Conservation (phyloP, 2,329 filamentous ascomycete genomes). For the Incumbomyces lentus region DNA sequence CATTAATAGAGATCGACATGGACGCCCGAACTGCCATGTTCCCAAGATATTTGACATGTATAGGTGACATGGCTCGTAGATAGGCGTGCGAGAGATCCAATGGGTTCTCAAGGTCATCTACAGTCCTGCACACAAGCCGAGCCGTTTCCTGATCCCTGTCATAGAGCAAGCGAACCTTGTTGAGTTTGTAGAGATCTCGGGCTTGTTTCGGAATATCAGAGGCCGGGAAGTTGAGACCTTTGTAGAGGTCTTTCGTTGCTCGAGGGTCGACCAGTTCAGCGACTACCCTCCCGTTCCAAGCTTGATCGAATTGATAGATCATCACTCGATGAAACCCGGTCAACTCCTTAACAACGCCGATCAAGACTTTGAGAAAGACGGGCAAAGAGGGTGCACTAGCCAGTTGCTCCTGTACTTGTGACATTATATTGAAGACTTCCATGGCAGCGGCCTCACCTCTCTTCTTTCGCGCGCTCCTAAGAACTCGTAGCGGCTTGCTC, state of each 20-base stretch:
- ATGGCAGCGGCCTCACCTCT: constrained; percentile 78
- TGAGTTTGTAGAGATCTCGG: constrained; percentile 79
- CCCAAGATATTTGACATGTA: constrained; percentile 73
- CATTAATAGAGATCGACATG: constrained; percentile 89
- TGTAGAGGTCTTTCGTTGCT: constrained; percentile 72
- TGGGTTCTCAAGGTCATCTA: constrained; percentile 62
- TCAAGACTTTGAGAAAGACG: constrained; percentile 65
- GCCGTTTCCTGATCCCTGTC: constrained; percentile 72
- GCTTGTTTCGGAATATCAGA: constrained; percentile 79
- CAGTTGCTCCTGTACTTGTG: constrained; percentile 81
- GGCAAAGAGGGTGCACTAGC: constrained; percentile 61
- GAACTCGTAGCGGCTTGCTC: constrained; percentile 66
- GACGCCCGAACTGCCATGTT: constrained; percentile 91
- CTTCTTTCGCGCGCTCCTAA: constrained; percentile 63
- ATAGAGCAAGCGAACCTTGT: constrained; percentile 79
- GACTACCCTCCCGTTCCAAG: constrained; percentile 77
- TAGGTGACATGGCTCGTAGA: constrained; percentile 79
- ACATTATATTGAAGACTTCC: constrained; percentile 87
- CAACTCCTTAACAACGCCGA: constrained; percentile 78
- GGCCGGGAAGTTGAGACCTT: constrained; percentile 78
- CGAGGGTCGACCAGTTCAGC: constrained; percentile 75
- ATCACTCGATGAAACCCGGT: constrained; percentile 88
- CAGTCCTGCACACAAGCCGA: constrained; percentile 66
- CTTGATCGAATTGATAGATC: constrained; percentile 80
- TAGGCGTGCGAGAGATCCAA: constrained; percentile 78